Evolutionary conservation across 768 basidiomycete species (phyloP), one percentile per base, ranked within the genome.

Genomic region (Boletus barrowsii): DNA sequence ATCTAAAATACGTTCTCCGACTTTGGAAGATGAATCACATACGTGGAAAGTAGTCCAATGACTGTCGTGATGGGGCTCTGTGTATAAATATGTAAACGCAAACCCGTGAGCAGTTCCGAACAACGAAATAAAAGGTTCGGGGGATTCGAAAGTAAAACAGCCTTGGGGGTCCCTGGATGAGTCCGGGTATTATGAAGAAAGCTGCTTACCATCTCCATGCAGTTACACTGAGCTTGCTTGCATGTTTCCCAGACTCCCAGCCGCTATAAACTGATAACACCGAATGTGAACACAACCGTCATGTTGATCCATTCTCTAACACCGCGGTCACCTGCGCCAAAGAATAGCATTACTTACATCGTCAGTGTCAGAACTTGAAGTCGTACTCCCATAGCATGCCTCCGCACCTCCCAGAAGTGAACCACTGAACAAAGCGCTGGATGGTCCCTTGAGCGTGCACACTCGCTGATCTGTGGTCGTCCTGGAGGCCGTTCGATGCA

Each of bases 161-260:
- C 87, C 86, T 59, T 84, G 54, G 2, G 20, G 43, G 18, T 48
- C 11, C 10, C 20, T 17, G 43, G 17, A 32, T 53, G 26, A 49
- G 44, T 14, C 9, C 5, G 45, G 29, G 26, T 24, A 24, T 3
- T 26, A 32, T 14, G 29, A 22, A 33, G 29, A 42, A 18, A 49
- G n/a, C n/a, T 8, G 54, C 73, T 55, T 58, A 83, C 84, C 83
- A 90, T 74, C 84, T 64, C 87, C 88, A 90, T 10, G 85, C 86
- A 32, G 82, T 64, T 40, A 87, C 82, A 3, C 87, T 87, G 7
- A 79, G 72, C 48, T 75, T 3, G 85, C 87, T 56, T 90, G 80
- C 87, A 90, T 86, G 40, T 75, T 77, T 1, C 75, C 72, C 17
- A 92, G 75, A 49, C 90, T 86, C 9, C 85, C 88, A 18, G 87